Base-by-base conservation (phyloP, 192 early-diverging fungal genomes). In the Rhizophagus clarus region DNA sequence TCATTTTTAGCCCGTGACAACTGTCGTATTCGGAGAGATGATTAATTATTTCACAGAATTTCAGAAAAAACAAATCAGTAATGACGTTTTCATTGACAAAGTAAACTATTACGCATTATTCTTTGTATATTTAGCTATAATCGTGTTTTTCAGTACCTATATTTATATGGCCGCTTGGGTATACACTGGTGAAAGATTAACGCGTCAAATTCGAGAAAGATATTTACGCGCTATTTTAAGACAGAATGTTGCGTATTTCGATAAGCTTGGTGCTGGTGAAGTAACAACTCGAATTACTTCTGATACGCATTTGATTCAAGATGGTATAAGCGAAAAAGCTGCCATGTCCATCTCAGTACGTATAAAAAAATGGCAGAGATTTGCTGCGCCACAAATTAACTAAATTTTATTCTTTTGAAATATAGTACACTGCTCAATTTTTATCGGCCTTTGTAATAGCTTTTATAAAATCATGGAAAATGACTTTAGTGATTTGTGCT, bases 211-310 rank as follows among this genome's bases (percentile, higher is more conserved):
- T 68, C 88, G 96, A 15, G 89, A 94, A 79, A 74, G 72, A 17
- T 98, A 96, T 76, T 86, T 97, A 29, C 85, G 87, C 29, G 83
- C 93, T 2, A 93, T 97, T 73, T 86, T 98, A 75, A 88, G 95
- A 45, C 96, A 97, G 82, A 92, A 97, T 42, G 90, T 95, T 79
- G 93, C 92, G 40, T 98, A 94, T 92, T 97, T 97, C 80, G 97
- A 98, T 76, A 88, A 87, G n/a, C 88, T 85, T 61, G 90, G 90
- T 64, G 91, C 95, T 51, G 93, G 95, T 70, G 85, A 86, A 66
- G 88, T 98, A 45, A 94, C 95, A 9, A 96, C 96, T 31, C 93
- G 96, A 29, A 91, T 98, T 45, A 93, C 96, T 71, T 89, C 92
- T 37, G 96, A 98, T 70, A 96, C 95, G 28, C 92, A 93, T 51